phyloP scores from a whole-genome alignment of 768 basidiomycete species.

The Tulasnella sp. region DNA sequence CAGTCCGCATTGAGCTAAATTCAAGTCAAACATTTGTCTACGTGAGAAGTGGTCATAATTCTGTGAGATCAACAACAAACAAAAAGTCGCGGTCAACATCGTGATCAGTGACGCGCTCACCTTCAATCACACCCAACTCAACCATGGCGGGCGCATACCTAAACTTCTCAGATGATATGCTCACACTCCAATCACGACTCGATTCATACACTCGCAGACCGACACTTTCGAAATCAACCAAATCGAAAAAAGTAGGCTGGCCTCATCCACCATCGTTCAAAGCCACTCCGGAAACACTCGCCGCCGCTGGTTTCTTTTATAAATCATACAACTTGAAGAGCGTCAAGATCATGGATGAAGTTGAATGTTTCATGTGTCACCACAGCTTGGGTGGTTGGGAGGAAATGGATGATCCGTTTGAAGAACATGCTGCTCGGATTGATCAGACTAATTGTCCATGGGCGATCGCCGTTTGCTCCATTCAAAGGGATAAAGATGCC shows the following conservation, averaged over 20 bases:
- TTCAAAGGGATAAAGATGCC: constrained; percentile 27
- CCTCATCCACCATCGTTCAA: constrained; percentile 51
- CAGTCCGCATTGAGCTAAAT: no score
- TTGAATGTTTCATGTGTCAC: constrained; percentile 71
- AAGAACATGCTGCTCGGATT: constrained; percentile 48
- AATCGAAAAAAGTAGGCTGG: constrained; percentile 40
- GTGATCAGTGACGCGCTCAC: no score
- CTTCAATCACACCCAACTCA: no score
- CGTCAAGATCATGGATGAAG: constrained; percentile 39
- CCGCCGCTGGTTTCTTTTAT: constrained; percentile 79
- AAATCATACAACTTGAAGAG: constrained; percentile 44
- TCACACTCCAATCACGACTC: no score
- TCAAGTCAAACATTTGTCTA: no score
- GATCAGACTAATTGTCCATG: constrained; percentile 68
- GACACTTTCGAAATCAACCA: no score
- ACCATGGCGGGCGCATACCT: no score
- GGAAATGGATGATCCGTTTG: constrained; percentile 68
- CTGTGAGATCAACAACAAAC: no score
- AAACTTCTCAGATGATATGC: no score
- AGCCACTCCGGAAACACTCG: constrained; percentile 61
- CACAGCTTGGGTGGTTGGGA: constrained; percentile 82
- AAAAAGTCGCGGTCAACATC: no score
- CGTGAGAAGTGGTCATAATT: no score
- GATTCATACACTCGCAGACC: no score
- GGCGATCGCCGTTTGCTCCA: constrained; percentile 66